Evolutionary conservation across 352 stramenopile genomes (phyloP).

Genomic region (Phytophthora crassamura): DNA sequence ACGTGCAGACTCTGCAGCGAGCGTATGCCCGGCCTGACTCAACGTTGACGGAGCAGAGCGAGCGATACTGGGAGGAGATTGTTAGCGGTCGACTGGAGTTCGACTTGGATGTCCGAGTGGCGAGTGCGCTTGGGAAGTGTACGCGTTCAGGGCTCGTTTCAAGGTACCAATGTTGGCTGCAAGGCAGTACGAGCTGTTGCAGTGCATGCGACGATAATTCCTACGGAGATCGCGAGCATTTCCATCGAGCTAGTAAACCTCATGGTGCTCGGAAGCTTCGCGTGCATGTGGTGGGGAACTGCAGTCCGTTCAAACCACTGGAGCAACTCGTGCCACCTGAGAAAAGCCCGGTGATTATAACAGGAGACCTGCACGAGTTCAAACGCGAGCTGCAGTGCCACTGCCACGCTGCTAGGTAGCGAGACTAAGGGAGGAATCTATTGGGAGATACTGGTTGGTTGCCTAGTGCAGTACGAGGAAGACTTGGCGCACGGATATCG

Average conservation of each 20-base stretch:
- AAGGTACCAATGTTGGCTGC: slow-evolving; percentile 65
- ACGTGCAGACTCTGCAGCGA: slow-evolving; percentile 58
- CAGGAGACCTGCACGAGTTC: slow-evolving; percentile 59
- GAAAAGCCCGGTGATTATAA: slow-evolving; percentile 61
- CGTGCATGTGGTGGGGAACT: slow-evolving; percentile 78
- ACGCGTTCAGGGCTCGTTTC: slow-evolving; percentile 47
- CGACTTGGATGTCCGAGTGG: slow-evolving; percentile 56
- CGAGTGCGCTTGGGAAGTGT: slow-evolving; percentile 47
- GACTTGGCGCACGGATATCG: slow-evolving; percentile 18
- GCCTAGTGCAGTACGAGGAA: neutral
- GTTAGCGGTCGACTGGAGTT: slow-evolving; percentile 68
- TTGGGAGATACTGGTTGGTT: slow-evolving; percentile 19
- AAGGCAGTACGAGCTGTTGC: slow-evolving; percentile 40
- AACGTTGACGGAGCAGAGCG: slow-evolving; percentile 59
- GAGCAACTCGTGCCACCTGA: slow-evolving; percentile 61
- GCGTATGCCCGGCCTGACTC: slow-evolving; percentile 55
- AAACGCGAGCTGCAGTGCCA: slow-evolving; percentile 67
- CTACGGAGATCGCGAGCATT: neutral
- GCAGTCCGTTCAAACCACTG: slow-evolving; percentile 63
- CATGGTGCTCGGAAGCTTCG: slow-evolving; percentile 57
- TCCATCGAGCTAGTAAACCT: slow-evolving; percentile 6
- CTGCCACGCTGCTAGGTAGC: slow-evolving; percentile 30
- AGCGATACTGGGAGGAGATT: slow-evolving; percentile 84
- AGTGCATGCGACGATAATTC: slow-evolving; percentile 5
- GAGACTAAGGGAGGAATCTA: slow-evolving; percentile 21